Conservation (phyloP, 116 monocot species). For the Phalaenopsis hybrid region DNA sequence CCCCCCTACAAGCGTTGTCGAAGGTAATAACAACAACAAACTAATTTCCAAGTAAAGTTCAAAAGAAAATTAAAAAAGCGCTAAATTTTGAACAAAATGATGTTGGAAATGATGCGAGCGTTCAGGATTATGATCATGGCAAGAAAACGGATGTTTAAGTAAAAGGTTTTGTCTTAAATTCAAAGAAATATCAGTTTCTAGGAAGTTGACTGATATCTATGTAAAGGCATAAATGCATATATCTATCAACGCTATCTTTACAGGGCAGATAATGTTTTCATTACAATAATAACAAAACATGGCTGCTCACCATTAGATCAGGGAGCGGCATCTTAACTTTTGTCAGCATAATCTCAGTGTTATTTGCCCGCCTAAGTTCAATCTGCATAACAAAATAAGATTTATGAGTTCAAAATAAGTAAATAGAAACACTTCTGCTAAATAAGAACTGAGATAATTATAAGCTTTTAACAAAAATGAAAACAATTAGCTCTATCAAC, state of each 20-base stretch:
- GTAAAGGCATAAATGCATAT: neutral
- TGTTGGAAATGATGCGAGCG: neutral
- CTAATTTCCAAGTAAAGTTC: neutral
- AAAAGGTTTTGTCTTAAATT: neutral
- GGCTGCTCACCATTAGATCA: constrained; percentile 50
- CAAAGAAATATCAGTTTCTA: neutral
- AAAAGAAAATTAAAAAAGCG: neutral
- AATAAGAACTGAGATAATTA: neutral
- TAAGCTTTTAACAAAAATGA: neutral
- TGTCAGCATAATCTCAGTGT: constrained; percentile 65
- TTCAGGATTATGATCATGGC: neutral
- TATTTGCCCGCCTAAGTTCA: constrained; percentile 60
- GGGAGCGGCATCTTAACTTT: constrained; percentile 68
- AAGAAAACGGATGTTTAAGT: neutral
- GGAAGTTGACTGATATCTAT: neutral
- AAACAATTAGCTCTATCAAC: neutral
- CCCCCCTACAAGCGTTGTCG: neutral
- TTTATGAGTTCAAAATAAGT: constrained; percentile 3
- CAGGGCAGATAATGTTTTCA: neutral
- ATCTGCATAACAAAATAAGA: constrained; percentile 27
- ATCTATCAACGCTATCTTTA: neutral
- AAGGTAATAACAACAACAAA: neutral
- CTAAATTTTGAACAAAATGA: neutral
- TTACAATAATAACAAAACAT: constrained; percentile 1
- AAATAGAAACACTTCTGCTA: neutral